These are phyloP conservation scores for Claviceps citrina DNA, from an alignment of 2,329 filamentous ascomycete species.

Conservation along the genomic window DNA sequence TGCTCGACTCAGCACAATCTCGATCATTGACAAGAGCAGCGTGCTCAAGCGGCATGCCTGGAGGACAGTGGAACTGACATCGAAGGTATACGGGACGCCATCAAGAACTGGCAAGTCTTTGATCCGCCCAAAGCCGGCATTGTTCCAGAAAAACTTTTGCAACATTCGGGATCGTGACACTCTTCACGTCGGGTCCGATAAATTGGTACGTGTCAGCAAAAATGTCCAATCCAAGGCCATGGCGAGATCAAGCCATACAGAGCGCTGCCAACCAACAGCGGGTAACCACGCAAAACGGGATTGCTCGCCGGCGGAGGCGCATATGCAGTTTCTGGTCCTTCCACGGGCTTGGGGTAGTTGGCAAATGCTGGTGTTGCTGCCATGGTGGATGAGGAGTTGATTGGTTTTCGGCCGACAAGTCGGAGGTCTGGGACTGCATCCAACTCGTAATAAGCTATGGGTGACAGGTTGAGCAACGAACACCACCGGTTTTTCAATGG, in stretches of 20 bases:
- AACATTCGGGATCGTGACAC: constrained; percentile 44
- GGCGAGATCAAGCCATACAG: constrained; percentile 3
- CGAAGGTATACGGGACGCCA: constrained; percentile 28
- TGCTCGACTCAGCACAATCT: no score
- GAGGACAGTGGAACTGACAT: constrained; percentile 20
- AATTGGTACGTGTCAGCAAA: background rate
- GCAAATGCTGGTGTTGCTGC: constrained; percentile 16
- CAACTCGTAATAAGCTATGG: no score
- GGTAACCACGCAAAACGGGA: constrained; percentile 51
- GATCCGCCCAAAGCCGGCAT: constrained; percentile 41
- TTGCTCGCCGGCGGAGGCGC: constrained; percentile 37
- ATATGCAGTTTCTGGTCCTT: constrained; percentile 23
- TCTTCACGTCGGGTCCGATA: constrained; percentile 21
- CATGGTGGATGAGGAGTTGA: background rate
- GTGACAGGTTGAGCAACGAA: no score
- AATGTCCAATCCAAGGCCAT: background rate
- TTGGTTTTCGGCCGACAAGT: no score
- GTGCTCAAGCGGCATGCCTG: no score
- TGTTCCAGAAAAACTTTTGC: constrained; percentile 52
- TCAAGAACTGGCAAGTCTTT: constrained; percentile 32
- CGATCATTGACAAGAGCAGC: no score
- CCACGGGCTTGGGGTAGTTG: constrained; percentile 25
- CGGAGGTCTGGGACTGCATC: no score
- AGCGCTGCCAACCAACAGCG: constrained; percentile 27
- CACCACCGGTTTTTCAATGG: no score